Percentiles rank a stretch among this genome's conserved stretches.
Evolutionary conservation across 306 rosid genomes (phyloP).

Genomic region (Cicer yamashitae): DNA sequence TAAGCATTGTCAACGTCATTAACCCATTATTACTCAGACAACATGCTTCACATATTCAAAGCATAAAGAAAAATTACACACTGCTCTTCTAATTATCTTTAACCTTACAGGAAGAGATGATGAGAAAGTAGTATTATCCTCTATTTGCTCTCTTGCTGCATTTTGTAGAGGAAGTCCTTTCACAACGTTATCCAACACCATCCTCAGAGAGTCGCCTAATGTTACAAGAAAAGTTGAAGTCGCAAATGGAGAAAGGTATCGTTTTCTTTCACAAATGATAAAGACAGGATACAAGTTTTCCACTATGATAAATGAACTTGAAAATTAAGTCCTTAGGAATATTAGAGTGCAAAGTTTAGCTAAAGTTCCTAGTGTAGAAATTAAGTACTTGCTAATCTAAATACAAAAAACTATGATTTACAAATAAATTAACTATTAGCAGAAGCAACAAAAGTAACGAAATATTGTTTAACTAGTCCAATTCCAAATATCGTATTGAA

Average conservation of each 20-base stretch:
- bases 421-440: not conserved
- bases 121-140: conserved; percentile 59
- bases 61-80: conserved; percentile 36
- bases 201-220: conserved; percentile 64
- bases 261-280: conserved; percentile 39
- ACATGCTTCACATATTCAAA: conserved; percentile 32
- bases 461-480: not conserved
- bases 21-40: conserved; percentile 1
- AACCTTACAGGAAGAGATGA: conserved; percentile 75
- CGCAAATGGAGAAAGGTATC: conserved; percentile 35
- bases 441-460: not conserved
- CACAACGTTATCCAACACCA: conserved; percentile 54
- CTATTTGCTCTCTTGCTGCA: conserved; percentile 59
- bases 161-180: conserved; percentile 64
- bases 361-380: conserved; percentile 7
- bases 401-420: conserved; percentile 7
- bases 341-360: conserved; percentile 7
- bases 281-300: not conserved
- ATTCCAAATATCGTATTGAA: not conserved
- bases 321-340: conserved; percentile 25
- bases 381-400: conserved; percentile 20
- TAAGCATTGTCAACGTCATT: conserved; percentile 19
- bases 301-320: conserved; percentile 12
- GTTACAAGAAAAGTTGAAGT: conserved; percentile 45
- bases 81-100: not conserved